These are phyloP conservation scores for Thermothielavioides terrestris DNA, from an alignment of 495 filamentous ascomycete genomes.

Conservation along the genomic window DNA sequence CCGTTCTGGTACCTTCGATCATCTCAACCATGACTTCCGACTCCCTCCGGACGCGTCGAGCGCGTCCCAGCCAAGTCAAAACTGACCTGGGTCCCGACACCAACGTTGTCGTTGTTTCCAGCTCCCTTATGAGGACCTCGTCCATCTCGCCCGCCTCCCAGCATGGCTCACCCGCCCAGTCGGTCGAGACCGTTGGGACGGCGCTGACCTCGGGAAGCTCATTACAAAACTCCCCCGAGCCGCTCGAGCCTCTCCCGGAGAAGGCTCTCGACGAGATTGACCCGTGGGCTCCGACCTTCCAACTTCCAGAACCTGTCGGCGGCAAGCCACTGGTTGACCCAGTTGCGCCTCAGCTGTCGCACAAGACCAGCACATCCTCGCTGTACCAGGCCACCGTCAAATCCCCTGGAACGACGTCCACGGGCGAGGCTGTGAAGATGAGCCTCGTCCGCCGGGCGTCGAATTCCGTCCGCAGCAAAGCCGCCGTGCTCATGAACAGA, in stretches of 20 bases:
- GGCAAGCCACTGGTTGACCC: constrained; percentile 2
- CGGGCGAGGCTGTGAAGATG: constrained; percentile 31
- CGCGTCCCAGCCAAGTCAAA: constrained; percentile 35
- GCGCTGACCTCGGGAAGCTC: constrained; percentile 33
- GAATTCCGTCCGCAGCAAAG: constrained; percentile 30
- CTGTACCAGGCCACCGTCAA: constrained; percentile 21
- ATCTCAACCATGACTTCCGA: constrained; percentile 31
- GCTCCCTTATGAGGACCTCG: constrained; percentile 36
- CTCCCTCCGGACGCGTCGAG: constrained; percentile 25
- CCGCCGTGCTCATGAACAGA: constrained; percentile 23
- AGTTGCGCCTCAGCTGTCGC: constrained; percentile 18
- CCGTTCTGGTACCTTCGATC: constrained; percentile 9
- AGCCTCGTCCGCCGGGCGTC: constrained; percentile 41
- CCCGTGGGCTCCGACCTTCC: constrained; percentile 17
- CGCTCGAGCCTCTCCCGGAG: constrained; percentile 23
- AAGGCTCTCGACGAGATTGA: constrained; percentile 19
- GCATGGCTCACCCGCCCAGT: constrained; percentile 35
- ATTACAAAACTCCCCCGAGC: constrained; percentile 36
- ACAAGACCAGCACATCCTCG: constrained; percentile 32
- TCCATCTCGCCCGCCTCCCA: constrained; percentile 34
- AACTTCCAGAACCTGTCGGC: constrained; percentile 37
- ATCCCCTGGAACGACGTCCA: constrained; percentile 26
- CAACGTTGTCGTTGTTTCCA: constrained; percentile 27
- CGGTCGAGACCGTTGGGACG: constrained; percentile 27
- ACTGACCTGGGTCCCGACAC: constrained; percentile 27